Base-by-base conservation (phyloP, 2,329 filamentous ascomycete genomes). In the Delphinella strobiligena region DNA sequence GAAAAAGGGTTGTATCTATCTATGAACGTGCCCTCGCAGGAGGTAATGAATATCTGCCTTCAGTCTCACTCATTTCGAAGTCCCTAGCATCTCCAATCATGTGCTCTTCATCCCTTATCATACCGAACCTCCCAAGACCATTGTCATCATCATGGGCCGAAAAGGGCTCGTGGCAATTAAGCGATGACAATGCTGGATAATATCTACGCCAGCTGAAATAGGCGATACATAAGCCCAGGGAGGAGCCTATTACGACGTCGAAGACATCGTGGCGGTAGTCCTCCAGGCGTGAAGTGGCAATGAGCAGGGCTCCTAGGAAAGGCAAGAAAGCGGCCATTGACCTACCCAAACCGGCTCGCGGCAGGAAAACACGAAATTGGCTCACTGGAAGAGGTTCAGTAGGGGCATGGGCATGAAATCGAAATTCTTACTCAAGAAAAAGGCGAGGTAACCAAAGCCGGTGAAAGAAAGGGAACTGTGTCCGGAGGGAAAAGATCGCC, bases 401-500 rank as follows among this genome's bases (percentile, higher is more conserved):
- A 33, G 7, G 31, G 18, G 10, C 11, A 9, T 14, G 7, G 18
- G 31, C 31, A 19, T n/a, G 15, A 18, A 29, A 19, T 4, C 17
- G 34, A 16, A 10, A 30, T 10, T 5, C 27, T 15, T 27, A 43
- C 41, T 31, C 17, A 60, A 45, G 42, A 59, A 53, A 11, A 58
- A 44, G 16, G 75, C 71, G 14, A 87, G 61, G 54, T 83, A 91
- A 2, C 84, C 83, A 8, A 93, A 66, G 0, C 85, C 85, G 3
- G 77, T 74, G 54, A 91, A 93, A 1, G 82, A 72, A 54, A 88
- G 88, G 44, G 78, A 83, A 10, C 75, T 80, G 59, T 93, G 85
- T 1, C 85, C 85, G 2, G 77, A 82, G 1, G 85, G 85, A 50
- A 91, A 93, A 16, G 78, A 84, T 31, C 85, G 75, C 80, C 83